Base-by-base conservation (phyloP, 345 rosid species). In the Pelargonium nanum region DNA sequence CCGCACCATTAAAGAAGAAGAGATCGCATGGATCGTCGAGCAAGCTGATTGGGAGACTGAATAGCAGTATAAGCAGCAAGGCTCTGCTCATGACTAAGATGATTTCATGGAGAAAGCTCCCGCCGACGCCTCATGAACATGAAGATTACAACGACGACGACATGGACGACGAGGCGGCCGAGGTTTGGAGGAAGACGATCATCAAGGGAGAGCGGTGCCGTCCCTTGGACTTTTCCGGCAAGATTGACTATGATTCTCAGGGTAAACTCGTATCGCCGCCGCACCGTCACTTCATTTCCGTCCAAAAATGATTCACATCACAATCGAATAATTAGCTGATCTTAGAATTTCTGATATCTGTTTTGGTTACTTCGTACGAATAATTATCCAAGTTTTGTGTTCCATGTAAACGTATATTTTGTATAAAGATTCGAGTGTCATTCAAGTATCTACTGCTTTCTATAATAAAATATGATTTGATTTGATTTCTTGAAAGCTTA, bases 181-280 rank as follows among this genome's bases (percentile, higher is more conserved):
- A 60, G 0, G 15, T 84, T 30, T 84, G 89, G 89, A 81, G 77
- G 61, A 84, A 65, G 77, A 62, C 63, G 0, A 77, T 84, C 74
- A 79, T 77, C 5, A 72, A 32, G 76, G 89, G 89, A 6, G 89
- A 75, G 61, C 62, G 70, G 56, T 84, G 89, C 55, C 81, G 81
- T 16, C 86, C 83, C 0, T 25, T 74, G 21, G 71, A 79, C 22
- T 79, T 81, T 60, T 81, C 89, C 13, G 86, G 86, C 34, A 70
- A 65, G 52, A 81, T 84, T 59, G 57, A 53, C 58, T 81, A 84
- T 62, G 86, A 84, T 64, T 70, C 63, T 22, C 50, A 79, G 26
- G 86, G 86, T n/a, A 84, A 84, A 50, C 70, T 80, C 58, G 19
- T 76, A 40, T 40, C 32, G 4, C 4, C 7, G 32, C 32, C 32